These are phyloP conservation scores for Fusarium sulawesiense DNA, from an alignment of 2,329 filamentous ascomycete species.

Conservation along the genomic window DNA sequence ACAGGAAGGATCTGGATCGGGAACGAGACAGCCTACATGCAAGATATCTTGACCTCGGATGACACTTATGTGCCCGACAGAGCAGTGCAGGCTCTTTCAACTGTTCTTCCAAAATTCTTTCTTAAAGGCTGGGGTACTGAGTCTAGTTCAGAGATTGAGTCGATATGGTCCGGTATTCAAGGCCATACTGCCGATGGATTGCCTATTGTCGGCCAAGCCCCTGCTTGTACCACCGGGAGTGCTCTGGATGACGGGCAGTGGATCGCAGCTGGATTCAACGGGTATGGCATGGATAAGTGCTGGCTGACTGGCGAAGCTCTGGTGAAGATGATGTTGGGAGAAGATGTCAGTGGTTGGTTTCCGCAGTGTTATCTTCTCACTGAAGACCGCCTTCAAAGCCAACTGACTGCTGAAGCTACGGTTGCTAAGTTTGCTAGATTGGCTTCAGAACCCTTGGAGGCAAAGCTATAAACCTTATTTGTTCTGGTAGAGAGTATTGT, in stretches of 20 bases:
- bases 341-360: slow-evolving; percentile 42
- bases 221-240: slow-evolving; percentile 39
- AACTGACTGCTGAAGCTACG: slow-evolving; percentile 2
- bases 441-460: neutral
- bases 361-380: slow-evolving; percentile 23
- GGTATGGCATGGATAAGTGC: slow-evolving; percentile 63
- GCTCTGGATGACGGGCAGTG: slow-evolving; percentile 52
- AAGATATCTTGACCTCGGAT: slow-evolving; percentile 55
- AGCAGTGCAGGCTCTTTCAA: slow-evolving; percentile 49
- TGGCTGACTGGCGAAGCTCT: slow-evolving; percentile 60
- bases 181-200: slow-evolving; percentile 58
- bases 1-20: slow-evolving; percentile 62
- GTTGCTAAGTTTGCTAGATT: neutral
- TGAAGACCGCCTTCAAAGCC: slow-evolving; percentile 1
- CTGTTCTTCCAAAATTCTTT: slow-evolving; percentile 56
- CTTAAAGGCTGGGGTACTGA: slow-evolving; percentile 45
- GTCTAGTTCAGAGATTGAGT: neutral
- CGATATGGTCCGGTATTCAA: slow-evolving; percentile 60
- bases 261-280: slow-evolving; percentile 61
- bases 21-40: slow-evolving; percentile 57
- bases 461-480: neutral
- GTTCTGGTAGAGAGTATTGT: rapidly evolving
- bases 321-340: slow-evolving; percentile 42
- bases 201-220: slow-evolving; percentile 58
- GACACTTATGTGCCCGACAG: slow-evolving; percentile 51